Base-by-base conservation (phyloP, 257 asterid species). In the Apocynum venetum region DNA sequence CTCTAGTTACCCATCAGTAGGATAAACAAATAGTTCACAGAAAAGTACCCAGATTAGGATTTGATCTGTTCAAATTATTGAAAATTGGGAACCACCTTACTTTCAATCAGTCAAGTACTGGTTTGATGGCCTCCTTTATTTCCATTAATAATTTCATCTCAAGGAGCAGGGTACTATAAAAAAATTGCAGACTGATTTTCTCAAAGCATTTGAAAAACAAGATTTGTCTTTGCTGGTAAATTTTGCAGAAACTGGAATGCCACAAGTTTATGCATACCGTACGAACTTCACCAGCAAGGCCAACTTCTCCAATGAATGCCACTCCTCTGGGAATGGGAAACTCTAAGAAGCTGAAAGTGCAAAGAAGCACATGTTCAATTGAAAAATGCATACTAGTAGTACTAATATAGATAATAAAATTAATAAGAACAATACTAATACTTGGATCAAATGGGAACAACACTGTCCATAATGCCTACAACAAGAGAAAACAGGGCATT, bases 201-300 rank as follows among this genome's bases (percentile, higher is more conserved):
- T n/a, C n/a, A n/a, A n/a, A n/a, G n/a, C n/a, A n/a, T n/a, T n/a
- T n/a, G n/a, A n/a, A n/a, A n/a, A 25, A 25, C 31, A 25, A 25
- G 31, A 10, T 40, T 0, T 35, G 40, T 41, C 25, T 15, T 7
- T 68, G n/a, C 15, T 17, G 17, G 72, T 40, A 11, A 41, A 12
- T n/a, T 48, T 35, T 9, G 49, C 10, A 36, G 25, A 9, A 76
- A 17, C 10, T 20, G n/a, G 41, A 49, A 41, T 43, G 36, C 20
- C 36, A 75, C 8, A 20, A 43, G 25, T 15, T 35, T 76, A 73
- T 17, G 86, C 88, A 17, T 89, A 95, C 99, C 89, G 70, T 71
- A 61, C 96, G 99, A 64, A 93, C 89, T 80, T 95, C 97, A 71
- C 99, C 99, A 64, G 83, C 97, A 25, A 95, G 99, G 83, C 96